A percentile compares a stretch with the other conserved stretches of the same genome.
Conservation (phyloP, 257 asterid species). For the Przewalskia tangutica region DNA sequence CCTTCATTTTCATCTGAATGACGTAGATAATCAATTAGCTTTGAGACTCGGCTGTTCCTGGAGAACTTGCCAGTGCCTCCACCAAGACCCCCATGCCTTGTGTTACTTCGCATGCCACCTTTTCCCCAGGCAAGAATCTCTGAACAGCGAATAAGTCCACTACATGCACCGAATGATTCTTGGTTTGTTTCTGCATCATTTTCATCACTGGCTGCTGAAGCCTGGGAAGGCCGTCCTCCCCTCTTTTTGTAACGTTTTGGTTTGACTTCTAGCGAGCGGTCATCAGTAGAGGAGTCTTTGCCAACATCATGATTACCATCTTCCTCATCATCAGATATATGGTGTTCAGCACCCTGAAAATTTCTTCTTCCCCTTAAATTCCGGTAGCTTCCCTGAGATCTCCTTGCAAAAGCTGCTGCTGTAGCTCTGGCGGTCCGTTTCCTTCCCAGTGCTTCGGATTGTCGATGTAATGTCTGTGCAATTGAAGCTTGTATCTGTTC, state of each 20-base stretch:
- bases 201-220: slow-evolving; percentile 50
- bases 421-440: slow-evolving; percentile 59
- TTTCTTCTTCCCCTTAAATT: slow-evolving; percentile 60
- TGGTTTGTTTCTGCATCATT: slow-evolving; percentile 59
- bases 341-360: slow-evolving; percentile 46
- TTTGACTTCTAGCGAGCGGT: slow-evolving; percentile 54
- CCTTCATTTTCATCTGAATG: slow-evolving; percentile 47
- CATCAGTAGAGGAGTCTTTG: slow-evolving; percentile 88
- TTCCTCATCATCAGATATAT: slow-evolving; percentile 80
- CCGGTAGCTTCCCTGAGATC: slow-evolving; percentile 52
- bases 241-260: slow-evolving; percentile 62
- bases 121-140: slow-evolving; percentile 90
- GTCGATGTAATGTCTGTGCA: slow-evolving; percentile 81
- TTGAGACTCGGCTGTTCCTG: slow-evolving; percentile 51
- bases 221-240: slow-evolving; percentile 52
- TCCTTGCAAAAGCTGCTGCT: slow-evolving; percentile 47
- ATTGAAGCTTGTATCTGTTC: slow-evolving; percentile 87
- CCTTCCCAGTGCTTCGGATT: slow-evolving; percentile 89
- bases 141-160: slow-evolving; percentile 45
- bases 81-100: slow-evolving; percentile 50
- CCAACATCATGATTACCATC: slow-evolving; percentile 60
- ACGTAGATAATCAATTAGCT: slow-evolving; percentile 59
- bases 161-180: slow-evolving; percentile 46
- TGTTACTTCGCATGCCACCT: slow-evolving; percentile 77
- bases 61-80: slow-evolving; percentile 47